phyloP scores from a whole-genome alignment of 1,284 basidiomycete genomes.

The Apiotrichum brassicae region DNA sequence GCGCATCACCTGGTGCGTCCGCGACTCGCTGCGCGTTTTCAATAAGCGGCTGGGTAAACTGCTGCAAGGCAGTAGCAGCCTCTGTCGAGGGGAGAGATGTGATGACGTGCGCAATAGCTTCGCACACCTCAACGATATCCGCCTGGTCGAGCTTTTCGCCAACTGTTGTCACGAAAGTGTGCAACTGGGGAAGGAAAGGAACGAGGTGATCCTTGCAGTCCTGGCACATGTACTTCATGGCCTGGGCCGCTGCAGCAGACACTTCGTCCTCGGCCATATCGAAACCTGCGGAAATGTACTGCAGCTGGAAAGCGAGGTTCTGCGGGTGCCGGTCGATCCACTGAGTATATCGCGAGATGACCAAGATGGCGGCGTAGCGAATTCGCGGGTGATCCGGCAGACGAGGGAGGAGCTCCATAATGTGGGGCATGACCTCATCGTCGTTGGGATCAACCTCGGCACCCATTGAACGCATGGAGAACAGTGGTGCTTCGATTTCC shows the following conservation, averaged over 20 bases:
- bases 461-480: slow-evolving; percentile 98
- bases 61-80: slow-evolving; percentile 73
- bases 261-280: slow-evolving; percentile 75
- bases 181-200: slow-evolving; percentile 83
- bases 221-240: slow-evolving; percentile 93
- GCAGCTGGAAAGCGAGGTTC: slow-evolving; percentile 77
- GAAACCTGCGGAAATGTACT: slow-evolving; percentile 89
- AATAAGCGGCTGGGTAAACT: slow-evolving; percentile 62
- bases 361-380: slow-evolving; percentile 89
- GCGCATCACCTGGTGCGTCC: slow-evolving; percentile 46
- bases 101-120: slow-evolving; percentile 92
- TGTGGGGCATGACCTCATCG: slow-evolving; percentile 79
- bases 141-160: slow-evolving; percentile 74
- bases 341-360: slow-evolving; percentile 92
- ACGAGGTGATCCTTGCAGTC: slow-evolving; percentile 94
- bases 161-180: slow-evolving; percentile 75
- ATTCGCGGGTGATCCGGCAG: slow-evolving; percentile 87
- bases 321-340: slow-evolving; percentile 90
- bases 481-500: slow-evolving; percentile 93
- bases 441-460: slow-evolving; percentile 83
- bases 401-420: slow-evolving; percentile 88
- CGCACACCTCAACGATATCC: slow-evolving; percentile 85
- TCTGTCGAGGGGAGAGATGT: slow-evolving; percentile 77
- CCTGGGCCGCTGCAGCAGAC: slow-evolving; percentile 88
- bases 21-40: slow-evolving; percentile 47